Evolutionary conservation across 2,329 filamentous ascomycete genomes (phyloP), one percentile per base, ranked within the genome.

Genomic region (Penicillium digitatum): DNA sequence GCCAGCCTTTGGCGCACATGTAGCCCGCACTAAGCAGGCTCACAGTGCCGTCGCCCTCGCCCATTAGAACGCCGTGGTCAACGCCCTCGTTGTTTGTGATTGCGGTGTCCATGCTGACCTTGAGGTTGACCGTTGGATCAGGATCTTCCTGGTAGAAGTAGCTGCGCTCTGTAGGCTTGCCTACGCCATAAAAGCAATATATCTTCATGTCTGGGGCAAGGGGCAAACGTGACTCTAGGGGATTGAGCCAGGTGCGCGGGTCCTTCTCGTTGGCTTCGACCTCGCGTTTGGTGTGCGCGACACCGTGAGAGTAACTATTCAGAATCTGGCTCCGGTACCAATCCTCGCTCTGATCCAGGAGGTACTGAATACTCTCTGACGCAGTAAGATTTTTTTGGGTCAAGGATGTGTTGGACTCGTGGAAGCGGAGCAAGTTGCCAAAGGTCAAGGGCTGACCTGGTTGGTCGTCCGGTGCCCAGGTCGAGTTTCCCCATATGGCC

Each of bases 1-100:
- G 86, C 94, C 94, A 99, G 3, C 94, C 94, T 66, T 87, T 90
- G 64, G 90, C 88, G 72, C 94, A 99, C 94, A 99, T 97, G 72
- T 97, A 99, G 2, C 93, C 94, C 0, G 86, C 85, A 64, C 89
- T 95, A 11, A 99, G 76, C n/a, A 99, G 74, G 61, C 92, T 95
- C 39, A 99, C 94, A 0, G 94, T 99, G 1, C 94, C 94, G 65
- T 99, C 94, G 4, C 94, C 94, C 72, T 97, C 94, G 35, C 93
- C 93, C 81, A 96, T 87, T 32, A 95, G 81, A n/a, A 99, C 90
- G 24, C 94, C 94, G 62, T 89, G 94, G 69, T 99, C 92, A 5
- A 82, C 73, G 18, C 68, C 63, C 20, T 76, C 72, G 20, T 72
- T 73, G 26, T 73, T 72, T 2, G 74, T 79, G 32, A 78, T 74